A percentile compares a stretch with the other conserved stretches of the same genome.
phyloP scores from a whole-genome alignment of 177 flowering plant species.

The Vitis hybrid region DNA sequence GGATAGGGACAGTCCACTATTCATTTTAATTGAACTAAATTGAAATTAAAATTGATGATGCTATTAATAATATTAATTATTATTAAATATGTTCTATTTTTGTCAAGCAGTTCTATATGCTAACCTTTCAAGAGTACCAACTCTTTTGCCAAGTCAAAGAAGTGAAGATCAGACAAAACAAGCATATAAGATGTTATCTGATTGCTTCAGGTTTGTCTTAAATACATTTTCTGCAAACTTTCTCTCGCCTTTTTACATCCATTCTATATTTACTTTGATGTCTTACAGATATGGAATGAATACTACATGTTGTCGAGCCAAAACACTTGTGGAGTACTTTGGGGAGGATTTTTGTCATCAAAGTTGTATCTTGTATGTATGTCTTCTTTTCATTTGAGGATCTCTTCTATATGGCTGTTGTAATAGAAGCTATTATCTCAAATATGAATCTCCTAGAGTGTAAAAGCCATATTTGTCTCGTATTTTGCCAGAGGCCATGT shows the following conservation, averaged over 20 bases:
- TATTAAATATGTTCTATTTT: constrained; percentile 13
- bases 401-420: background rate
- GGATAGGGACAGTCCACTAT: too few species aligned
- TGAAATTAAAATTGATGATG: too few species aligned
- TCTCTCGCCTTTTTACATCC: background rate
- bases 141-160: constrained; percentile 82
- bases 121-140: constrained; percentile 63
- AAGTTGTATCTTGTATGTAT: constrained; percentile 67
- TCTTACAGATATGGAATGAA: constrained; percentile 81
- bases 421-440: background rate
- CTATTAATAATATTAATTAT: background rate
- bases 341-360: constrained; percentile 61
- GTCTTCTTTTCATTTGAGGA: constrained; percentile 5
- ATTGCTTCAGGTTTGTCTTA: constrained; percentile 67
- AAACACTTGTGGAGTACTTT: constrained; percentile 80
- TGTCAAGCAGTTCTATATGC: constrained; percentile 67
- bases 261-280: background rate
- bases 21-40: too few species aligned
- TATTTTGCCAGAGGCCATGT: background rate
- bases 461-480: background rate
- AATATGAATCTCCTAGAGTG: background rate
- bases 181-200: constrained; percentile 80
- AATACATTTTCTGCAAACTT: background rate
- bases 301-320: constrained; percentile 76
- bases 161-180: constrained; percentile 75